phyloP scores from a whole-genome alignment of 495 filamentous ascomycete genomes.

The Paragyromitra xinjiangensis region DNA sequence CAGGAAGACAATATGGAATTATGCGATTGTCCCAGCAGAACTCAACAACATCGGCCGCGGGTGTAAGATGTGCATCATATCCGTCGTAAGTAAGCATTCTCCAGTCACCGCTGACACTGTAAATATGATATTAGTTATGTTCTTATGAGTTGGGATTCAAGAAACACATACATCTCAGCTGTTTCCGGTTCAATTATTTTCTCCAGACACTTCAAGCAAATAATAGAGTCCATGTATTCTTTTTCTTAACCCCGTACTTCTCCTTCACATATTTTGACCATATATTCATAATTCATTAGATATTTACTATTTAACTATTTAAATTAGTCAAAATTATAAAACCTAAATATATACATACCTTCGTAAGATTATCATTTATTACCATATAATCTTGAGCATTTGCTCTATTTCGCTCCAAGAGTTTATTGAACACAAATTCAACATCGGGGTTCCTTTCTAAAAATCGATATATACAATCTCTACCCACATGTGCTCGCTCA shows the following conservation, averaged over 20 bases:
- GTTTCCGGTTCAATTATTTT: not conserved
- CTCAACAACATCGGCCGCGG: not conserved
- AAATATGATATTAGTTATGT: not conserved
- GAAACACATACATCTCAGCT: not conserved
- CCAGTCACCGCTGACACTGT: not conserved
- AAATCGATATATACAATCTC: not conserved
- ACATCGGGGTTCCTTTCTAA: not conserved
- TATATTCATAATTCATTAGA: not conserved
- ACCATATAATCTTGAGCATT: not conserved
- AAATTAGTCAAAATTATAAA: not conserved
- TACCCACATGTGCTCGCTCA: not conserved
- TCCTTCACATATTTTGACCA: not conserved
- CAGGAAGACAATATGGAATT: not conserved
- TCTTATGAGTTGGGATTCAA: not conserved
- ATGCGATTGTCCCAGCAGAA: not conserved
- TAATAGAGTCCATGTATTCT: not conserved
- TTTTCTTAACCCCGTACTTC: not conserved
- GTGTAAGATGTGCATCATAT: not conserved
- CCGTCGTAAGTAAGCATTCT: not conserved
- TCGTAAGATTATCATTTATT: not conserved
- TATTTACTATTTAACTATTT: not conserved
- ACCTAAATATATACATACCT: no score
- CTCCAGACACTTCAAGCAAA: not conserved
- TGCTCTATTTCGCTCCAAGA: not conserved
- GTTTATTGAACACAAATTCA: not conserved